Evolutionary conservation across 1,284 basidiomycete genomes (phyloP), one percentile per base, ranked within the genome.

Genomic region (Hymenochaete sp.): DNA sequence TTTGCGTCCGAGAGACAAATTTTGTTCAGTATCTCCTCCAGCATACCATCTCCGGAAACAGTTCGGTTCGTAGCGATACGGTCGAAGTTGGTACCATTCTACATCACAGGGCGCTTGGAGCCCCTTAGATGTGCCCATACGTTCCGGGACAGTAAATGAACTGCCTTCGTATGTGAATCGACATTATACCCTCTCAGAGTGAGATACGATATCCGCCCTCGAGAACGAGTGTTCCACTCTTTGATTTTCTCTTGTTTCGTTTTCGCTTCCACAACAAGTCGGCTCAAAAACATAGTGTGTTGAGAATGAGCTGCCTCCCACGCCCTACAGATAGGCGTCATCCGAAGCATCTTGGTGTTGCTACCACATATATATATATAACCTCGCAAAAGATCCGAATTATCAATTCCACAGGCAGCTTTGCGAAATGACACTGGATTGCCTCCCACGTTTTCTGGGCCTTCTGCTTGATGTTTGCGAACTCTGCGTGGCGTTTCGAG

Each of bases 401-500:
- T 8, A 22, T 22, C 9, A 41, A 3, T 25, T 41, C 39, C 22
- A 41, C 39, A 6, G 39, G 39, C 4, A 41, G 14, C 7, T 28
- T 41, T 8, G 26, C 25, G 10, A 41, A 26, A n/a, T n/a, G n/a
- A n/a, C n/a, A n/a, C 7, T 22, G 39, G 3, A 27, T 10, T 26
- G 39, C 16, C 19, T 41, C 10, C 5, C 25, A 26, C 7, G 39
- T 10, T n/a, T 41, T 27, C 5, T n/a, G 10, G 11, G 39, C 39
- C 26, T 18, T 10, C 7, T 14, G 10, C 18, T 25, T 9, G 19
- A 41, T n/a, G 3, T 13, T n/a, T 7, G 7, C 22, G 6, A 41
- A 18, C 18, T 41, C 39, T 4, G 3, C 39, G 25, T 26, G 22
- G n/a, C 25, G 11, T 22, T 60, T 55, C 5, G 45, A 19, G 24